Base-by-base conservation (phyloP, 1,284 basidiomycete genomes). In the Coniferiporia sulphurascens region DNA sequence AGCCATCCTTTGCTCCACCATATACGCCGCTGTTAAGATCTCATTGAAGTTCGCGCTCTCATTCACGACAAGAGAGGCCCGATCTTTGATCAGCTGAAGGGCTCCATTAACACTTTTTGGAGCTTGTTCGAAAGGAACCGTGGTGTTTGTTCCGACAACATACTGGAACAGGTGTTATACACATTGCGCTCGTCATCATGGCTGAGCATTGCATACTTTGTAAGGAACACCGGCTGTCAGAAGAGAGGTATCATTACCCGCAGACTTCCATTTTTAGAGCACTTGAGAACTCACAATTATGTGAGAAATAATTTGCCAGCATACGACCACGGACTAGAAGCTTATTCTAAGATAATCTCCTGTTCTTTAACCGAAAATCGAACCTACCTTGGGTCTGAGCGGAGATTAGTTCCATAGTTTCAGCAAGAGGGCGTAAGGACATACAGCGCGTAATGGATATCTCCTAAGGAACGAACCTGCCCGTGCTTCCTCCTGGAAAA, bases 1-100 rank as follows among this genome's bases (percentile, higher is more conserved):
- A 56, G 86, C 81, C 89, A 91, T 91, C 68, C 79, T 86, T 70
- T 91, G 89, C 60, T 81, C 78, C 67, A 89, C 85, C 86, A 91
- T 89, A 66, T 91, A 91, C 1, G 86, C 89, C 41, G 86, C 87
- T 60, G 84, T 89, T 35, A 91, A 76, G 36, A 91, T 78, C 68
- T 91, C 89, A 65, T 91, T 91, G 73, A 91, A 91, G 0, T 70
- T 62, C 17, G 69, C 63, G 13, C 70, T 59, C 19, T 65, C 63
- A 1, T 64, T 63, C 21, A 84, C 63, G 12, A 78, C 77, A 54
- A 77, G 68, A 1, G 63, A 62, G 15, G 82, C 74, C 48, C 85
- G 81, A 17, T 71, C 68, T 64, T 82, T 72, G 50, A 91, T 89
- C 38, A 88, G 68, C 1, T 74, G 68, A 48, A 82, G 76, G 19